Base-by-base conservation (phyloP, 495 filamentous ascomycete species). In the Xylaria nigripes region DNA sequence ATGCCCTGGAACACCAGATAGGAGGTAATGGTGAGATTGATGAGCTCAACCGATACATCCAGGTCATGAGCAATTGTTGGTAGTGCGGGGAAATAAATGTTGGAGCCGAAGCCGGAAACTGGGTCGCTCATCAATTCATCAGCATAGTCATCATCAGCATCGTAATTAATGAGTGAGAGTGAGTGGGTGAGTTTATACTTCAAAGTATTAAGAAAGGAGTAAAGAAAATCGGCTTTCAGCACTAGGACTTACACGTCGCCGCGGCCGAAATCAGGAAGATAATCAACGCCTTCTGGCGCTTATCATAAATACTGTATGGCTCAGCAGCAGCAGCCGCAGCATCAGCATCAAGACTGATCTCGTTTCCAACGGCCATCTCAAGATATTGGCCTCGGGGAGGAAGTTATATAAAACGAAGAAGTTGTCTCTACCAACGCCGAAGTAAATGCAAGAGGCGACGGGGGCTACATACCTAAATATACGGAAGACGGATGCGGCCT, bases 21-120 rank as follows among this genome's bases (percentile, higher is more conserved):
- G 0, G 72, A 73, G 4, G 78, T 81, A 2, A 81, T 67, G 0
- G 76, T 79, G 7, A 79, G 65, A 49, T 74, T 75, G 60, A 79
- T 65, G 3, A 76, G 67, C 36, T 72, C 68, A 5, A 72, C 41
- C 0, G 74, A 73, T 4, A 76, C 66, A 38, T 67, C 55, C 0
- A 79, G 58, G 43, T 77, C 72, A 7, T 50, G 32, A 10, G 76
- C 69, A 9, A 80, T 73, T 0, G 71, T 73, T 8, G 70, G 67
- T 7, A 80, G 61, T 0, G 73, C 72, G 8, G 77, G 78, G 50
- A 78, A 80, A 56, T 78, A 80, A 27, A 80, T 76, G 65, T 78
- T 79, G 6, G 73, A 76, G n/a, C 74, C 72, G 55, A 79, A 78
- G 0, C 72, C 72, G 4, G 76, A 80, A 53, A 81, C 73, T 76